A percentile compares a stretch with the other conserved stretches of the same genome.
Conservation (phyloP, 352 stramenopile species). For the Blastocystis sp. region DNA sequence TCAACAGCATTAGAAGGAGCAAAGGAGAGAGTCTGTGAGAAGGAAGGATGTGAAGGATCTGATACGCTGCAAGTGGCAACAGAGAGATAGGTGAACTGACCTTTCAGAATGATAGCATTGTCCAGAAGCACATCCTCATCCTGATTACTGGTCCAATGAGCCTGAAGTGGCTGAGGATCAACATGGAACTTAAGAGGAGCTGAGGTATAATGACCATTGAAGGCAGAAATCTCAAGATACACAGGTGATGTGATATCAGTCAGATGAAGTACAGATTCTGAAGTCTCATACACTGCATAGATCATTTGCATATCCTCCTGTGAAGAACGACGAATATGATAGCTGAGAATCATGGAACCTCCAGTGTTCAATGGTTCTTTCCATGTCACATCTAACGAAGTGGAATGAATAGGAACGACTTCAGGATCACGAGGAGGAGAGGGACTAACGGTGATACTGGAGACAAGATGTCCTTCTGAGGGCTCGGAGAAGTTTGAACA, state of each 20-base stretch:
- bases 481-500: not conserved
- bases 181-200: not conserved
- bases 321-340: not conserved
- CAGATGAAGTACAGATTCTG: not conserved
- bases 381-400: not conserved
- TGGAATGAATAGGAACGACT: not conserved
- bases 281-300: not conserved
- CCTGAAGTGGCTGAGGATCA: not conserved
- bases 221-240: not conserved
- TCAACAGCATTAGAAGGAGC: not conserved
- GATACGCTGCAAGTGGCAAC: not conserved
- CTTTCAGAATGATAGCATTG: not conserved
- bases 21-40: not conserved
- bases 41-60: not conserved
- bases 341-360: not conserved
- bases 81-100: constrained; percentile 21
- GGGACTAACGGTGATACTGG: not conserved
- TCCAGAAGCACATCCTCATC: not conserved
- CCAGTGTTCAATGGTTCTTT: not conserved
- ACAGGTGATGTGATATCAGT: not conserved
- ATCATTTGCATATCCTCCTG: not conserved
- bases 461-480: not conserved
- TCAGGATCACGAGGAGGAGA: not conserved
- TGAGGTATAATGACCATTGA: constrained; percentile 28
- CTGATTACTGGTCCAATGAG: not conserved